These are phyloP conservation scores for Lasiodiplodia sp. DNA, from an alignment of 2,329 filamentous ascomycete species.

Conservation along the genomic window DNA sequence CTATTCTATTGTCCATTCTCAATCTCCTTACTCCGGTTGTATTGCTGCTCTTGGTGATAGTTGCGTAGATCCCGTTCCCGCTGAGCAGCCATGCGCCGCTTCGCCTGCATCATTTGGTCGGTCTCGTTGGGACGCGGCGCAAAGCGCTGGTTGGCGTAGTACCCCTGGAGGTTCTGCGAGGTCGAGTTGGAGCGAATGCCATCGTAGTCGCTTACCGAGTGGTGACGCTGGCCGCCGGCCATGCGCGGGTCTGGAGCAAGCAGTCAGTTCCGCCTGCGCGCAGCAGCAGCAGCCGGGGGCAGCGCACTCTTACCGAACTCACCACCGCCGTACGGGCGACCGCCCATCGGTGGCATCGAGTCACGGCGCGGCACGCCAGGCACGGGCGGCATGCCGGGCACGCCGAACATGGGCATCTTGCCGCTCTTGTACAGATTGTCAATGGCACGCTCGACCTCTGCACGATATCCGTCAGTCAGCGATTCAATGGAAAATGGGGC, in stretches of 20 bases:
- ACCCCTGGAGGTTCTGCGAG: slow-evolving; percentile 82
- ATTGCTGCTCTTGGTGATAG: slow-evolving; percentile 99
- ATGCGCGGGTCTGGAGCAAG: slow-evolving; percentile 71
- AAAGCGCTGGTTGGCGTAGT: slow-evolving; percentile 92
- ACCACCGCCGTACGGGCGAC: slow-evolving; percentile 57
- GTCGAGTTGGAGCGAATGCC: slow-evolving; percentile 74
- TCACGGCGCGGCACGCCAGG: slow-evolving; percentile 69
- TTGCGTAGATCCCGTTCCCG: slow-evolving; percentile 98
- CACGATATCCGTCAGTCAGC: slow-evolving; percentile 1
- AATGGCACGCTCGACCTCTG: slow-evolving; percentile 94
- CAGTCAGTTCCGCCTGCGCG: slow-evolving; percentile 29
- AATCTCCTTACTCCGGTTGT: slow-evolving; percentile 96
- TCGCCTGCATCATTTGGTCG: slow-evolving; percentile 98
- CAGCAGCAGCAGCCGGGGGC: slow-evolving; percentile 20
- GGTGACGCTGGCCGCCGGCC: slow-evolving; percentile 73
- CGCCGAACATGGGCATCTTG: slow-evolving; percentile 62
- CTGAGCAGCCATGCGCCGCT: slow-evolving; percentile 98
- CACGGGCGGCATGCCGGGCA: slow-evolving; percentile 16
- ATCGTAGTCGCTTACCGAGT: slow-evolving; percentile 86
- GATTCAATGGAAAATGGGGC: slow-evolving; percentile 1
- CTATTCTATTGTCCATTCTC: slow-evolving; percentile 71
- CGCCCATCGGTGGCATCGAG: slow-evolving; percentile 71
- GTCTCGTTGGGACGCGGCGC: slow-evolving; percentile 88
- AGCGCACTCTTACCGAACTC: slow-evolving; percentile 21
- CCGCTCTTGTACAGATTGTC: slow-evolving; percentile 97